Evolutionary conservation across 805 yeast species (phyloP).

Genomic region (Teunomyces aglyptinius): DNA sequence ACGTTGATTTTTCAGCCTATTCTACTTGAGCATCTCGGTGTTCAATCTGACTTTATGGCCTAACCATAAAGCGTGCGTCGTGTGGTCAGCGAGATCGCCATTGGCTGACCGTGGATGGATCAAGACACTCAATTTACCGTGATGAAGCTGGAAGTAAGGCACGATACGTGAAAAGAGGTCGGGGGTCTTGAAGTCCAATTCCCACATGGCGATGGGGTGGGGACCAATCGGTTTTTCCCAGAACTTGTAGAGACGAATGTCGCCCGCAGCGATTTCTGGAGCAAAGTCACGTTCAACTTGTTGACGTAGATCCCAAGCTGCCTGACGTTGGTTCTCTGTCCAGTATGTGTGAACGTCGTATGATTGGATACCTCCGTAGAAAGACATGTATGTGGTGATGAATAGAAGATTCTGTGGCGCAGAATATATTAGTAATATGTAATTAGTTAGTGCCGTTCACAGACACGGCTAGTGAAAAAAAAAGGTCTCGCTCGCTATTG

Average conservation of each 20-base stretch:
- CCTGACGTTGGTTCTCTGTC: conserved; percentile 32
- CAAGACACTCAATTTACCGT: conserved; percentile 50
- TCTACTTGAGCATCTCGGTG: conserved; percentile 9
- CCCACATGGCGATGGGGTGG: conserved; percentile 60
- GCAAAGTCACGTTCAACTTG: conserved; percentile 42
- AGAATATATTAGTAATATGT: too few species aligned
- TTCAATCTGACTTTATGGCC: conserved; percentile 42
- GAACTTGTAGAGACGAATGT: conserved; percentile 42
- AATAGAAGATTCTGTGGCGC: background rate
- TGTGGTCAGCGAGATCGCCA: conserved; percentile 49
- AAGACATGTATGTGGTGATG: conserved; percentile 4
- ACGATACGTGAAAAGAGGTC: conserved; percentile 44
- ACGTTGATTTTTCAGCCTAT: conserved; percentile 26
- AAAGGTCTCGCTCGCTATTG: background rate
- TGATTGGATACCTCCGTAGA: conserved; percentile 23
- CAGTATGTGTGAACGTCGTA: conserved; percentile 60
- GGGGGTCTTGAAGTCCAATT: conserved; percentile 49
- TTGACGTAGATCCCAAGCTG: conserved; percentile 38
- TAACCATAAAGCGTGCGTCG: conserved; percentile 55
- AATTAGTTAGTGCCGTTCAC: too few species aligned
- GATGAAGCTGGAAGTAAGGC: conserved; percentile 53
- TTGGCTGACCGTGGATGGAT: conserved; percentile 51
- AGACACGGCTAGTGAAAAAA: too few species aligned
- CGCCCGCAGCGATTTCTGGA: conserved; percentile 39
- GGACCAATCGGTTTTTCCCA: conserved; percentile 56